Percentiles rank a stretch among this genome's conserved stretches.
These are phyloP conservation scores for Pulveroboletus ravenelii DNA, from an alignment of 768 basidiomycete genomes.

Conservation along the genomic window DNA sequence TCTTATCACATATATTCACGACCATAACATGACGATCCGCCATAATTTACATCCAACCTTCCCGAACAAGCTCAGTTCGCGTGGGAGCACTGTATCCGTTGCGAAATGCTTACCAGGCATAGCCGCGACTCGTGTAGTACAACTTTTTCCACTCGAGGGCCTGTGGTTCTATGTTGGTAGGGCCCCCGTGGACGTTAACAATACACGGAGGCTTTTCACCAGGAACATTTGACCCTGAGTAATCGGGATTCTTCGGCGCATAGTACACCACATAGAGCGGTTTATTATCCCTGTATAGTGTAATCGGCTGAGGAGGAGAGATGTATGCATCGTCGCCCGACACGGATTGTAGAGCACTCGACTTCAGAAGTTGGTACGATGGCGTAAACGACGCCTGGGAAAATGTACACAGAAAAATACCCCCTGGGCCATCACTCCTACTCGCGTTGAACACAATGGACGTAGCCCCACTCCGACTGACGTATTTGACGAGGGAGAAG, in stretches of 20 bases:
- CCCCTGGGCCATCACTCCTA: constrained; percentile 29
- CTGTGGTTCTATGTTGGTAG: constrained; percentile 47
- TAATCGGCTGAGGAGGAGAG: constrained; percentile 46
- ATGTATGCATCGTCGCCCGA: constrained; percentile 29
- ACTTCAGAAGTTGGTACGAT: constrained; percentile 21
- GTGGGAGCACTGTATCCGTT: neutral
- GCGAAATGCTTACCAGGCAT: constrained; percentile 52
- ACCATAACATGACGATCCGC: constrained; percentile 73
- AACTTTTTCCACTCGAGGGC: constrained; percentile 51
- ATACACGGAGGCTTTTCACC: constrained; percentile 67
- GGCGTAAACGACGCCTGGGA: constrained; percentile 19
- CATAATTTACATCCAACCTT: constrained; percentile 73
- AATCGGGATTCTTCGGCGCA: constrained; percentile 61
- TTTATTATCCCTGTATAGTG: constrained; percentile 34
- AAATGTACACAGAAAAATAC: constrained; percentile 29
- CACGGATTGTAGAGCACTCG: constrained; percentile 17
- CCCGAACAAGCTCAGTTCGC: neutral
- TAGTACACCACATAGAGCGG: constrained; percentile 63
- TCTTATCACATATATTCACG: constrained; percentile 50
- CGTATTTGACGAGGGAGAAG: constrained; percentile 26
- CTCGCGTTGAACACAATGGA: constrained; percentile 33
- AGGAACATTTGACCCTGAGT: constrained; percentile 40
- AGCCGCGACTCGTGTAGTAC: constrained; percentile 68
- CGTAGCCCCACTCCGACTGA: constrained; percentile 22
- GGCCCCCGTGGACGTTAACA: constrained; percentile 67